Evolutionary conservation across 2,329 filamentous ascomycete genomes (phyloP).

Genomic region (Pseudogymnoascus sp.): DNA sequence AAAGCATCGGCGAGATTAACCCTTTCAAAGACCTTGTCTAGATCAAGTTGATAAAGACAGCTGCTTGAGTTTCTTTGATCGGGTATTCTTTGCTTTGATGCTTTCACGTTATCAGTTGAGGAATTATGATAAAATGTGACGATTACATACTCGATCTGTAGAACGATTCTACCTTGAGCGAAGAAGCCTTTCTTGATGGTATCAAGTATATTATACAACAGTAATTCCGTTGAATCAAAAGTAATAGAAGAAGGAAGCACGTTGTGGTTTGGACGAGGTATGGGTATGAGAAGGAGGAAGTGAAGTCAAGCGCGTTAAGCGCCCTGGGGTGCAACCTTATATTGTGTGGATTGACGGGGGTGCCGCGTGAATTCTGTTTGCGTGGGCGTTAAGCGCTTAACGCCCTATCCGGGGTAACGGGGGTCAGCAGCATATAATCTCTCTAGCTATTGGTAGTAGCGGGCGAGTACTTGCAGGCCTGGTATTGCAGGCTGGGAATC

Average conservation of each 20-base stretch:
- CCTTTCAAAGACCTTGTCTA: constrained; percentile 1
- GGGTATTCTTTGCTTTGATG: not conserved
- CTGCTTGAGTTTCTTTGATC: not conserved
- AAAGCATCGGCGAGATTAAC: not conserved
- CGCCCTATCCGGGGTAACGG: not conserved
- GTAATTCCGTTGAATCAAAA: not conserved
- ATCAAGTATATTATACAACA: not conserved
- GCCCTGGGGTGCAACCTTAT: not conserved
- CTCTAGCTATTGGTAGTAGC: not conserved
- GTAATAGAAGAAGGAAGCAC: not conserved
- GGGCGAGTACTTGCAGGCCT: not conserved
- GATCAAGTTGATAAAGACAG: not conserved
- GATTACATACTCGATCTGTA: not conserved
- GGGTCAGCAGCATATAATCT: not conserved
- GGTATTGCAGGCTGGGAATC: not conserved
- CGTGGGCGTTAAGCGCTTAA: not conserved
- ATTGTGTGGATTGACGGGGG: not conserved
- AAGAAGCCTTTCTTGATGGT: not conserved
- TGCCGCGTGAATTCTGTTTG: not conserved
- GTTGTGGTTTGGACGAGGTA: not conserved
- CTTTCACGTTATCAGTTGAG: not conserved
- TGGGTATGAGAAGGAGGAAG: not conserved
- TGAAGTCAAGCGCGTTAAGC: not conserved
- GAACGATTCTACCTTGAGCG: not conserved
- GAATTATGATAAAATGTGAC: not conserved